Evolutionary conservation across 2,329 filamentous ascomycete species (phyloP), one percentile per base, ranked within the genome.

Genomic region (Alternaria solani): DNA sequence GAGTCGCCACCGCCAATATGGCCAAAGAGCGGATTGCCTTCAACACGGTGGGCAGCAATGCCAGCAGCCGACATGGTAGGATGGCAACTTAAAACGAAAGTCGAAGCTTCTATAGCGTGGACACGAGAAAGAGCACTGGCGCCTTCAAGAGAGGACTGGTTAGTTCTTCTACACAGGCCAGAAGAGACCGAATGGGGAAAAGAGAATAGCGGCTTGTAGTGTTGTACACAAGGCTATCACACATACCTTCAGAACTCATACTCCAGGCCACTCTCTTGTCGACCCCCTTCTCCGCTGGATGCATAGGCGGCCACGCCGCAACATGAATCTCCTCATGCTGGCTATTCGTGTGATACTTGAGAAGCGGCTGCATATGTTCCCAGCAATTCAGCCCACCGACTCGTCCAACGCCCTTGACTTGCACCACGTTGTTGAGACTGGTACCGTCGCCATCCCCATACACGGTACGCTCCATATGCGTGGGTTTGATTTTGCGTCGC

Each of bases 41-140:
- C 66, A 0, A 82, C 84, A 7, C 75, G 71, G 71, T 86, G 80
- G 2, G 59, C 53, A 3, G 82, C 67, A 12, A 85, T 79, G 0
- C 81, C 85, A 14, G 77, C 69, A 7, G 82, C 65, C 0, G 77
- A 80, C 51, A 86, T 77, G 3, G 88, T 78, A 0, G 81, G 72
- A 0, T 85, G 86, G 48, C 76, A 76, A 63, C 86, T 84, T 3
- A 88, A 79, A 1, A 89, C 86, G 60, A 84, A 89, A 0, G 83
- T 73, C 8, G 79, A 78, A 2, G 83, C 81, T 68, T 38, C 36
- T n/a, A 38, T 38, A 16, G 36, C 36, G 16, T 38, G 36, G 7
- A n/a, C 36, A n/a, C 36, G 36, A 38, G 16, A 38, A 38, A 38
- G 36, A 38, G 36, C 36, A 38, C n/a, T 38, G 7, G 16, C 16